Evolutionary conservation across 768 basidiomycete genomes (phyloP).

Genomic region (Termitomyces bulborhizus): DNA sequence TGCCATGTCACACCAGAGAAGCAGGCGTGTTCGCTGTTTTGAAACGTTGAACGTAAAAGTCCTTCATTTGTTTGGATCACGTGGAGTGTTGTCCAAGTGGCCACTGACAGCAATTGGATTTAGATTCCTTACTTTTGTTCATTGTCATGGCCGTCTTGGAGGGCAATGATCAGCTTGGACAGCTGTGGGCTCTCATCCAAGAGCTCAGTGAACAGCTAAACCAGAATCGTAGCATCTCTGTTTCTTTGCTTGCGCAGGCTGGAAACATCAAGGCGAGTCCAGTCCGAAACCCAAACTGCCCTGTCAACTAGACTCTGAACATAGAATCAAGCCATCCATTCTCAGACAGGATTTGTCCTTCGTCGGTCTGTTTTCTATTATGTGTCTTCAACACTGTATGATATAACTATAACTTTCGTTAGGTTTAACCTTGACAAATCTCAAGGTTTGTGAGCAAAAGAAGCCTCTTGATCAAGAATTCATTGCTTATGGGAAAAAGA

Average conservation of each 20-base stretch:
- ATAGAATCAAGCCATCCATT: constrained; percentile 83
- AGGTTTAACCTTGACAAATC: constrained; percentile 89
- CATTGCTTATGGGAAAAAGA: constrained; percentile 42
- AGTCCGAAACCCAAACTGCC: not conserved
- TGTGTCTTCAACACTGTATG: not conserved
- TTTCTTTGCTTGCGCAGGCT: constrained; percentile 65
- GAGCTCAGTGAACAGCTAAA: constrained; percentile 83
- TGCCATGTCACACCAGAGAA: no score
- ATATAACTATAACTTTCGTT: not conserved
- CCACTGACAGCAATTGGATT: no score
- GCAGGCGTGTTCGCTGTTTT: no score
- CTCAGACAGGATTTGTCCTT: constrained; percentile 88
- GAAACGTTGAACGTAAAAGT: no score
- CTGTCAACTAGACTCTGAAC: not conserved
- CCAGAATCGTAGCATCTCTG: constrained; percentile 69
- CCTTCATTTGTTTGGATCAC: no score
- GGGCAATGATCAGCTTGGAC: constrained; percentile 37
- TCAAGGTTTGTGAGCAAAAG: constrained; percentile 47
- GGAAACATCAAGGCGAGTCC: constrained; percentile 69
- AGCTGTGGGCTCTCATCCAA: constrained; percentile 60
- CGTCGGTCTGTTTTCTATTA: constrained; percentile 49
- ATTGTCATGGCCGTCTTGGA: constrained; percentile 25
- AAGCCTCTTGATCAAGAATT: not conserved
- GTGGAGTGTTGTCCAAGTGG: no score
- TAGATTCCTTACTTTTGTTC: not conserved